A percentile compares a stretch with the other conserved stretches of the same genome.
These are phyloP conservation scores for Cladobotryum protrusum DNA, from an alignment of 2,329 filamentous ascomycete species.

Conservation along the genomic window DNA sequence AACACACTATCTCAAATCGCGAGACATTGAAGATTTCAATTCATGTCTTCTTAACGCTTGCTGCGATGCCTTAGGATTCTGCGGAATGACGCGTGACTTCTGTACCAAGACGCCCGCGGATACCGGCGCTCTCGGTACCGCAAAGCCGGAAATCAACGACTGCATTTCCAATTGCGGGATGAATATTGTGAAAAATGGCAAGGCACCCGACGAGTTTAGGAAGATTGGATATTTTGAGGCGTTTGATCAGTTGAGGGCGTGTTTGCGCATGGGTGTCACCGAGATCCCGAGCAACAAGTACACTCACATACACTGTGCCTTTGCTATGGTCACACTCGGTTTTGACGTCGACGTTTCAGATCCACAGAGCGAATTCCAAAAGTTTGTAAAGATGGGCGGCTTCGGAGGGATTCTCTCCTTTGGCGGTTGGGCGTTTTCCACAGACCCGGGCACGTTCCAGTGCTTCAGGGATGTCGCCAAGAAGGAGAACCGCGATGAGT, in stretches of 20 bases:
- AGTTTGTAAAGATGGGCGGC: slow-evolving; percentile 18
- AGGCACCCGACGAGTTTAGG: neutral
- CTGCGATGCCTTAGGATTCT: slow-evolving; percentile 34
- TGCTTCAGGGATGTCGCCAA: slow-evolving; percentile 17
- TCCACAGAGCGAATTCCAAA: slow-evolving; percentile 20
- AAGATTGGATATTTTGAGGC: neutral
- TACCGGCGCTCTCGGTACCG: slow-evolving; percentile 13
- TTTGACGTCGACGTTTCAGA: slow-evolving; percentile 19
- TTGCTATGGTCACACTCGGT: slow-evolving; percentile 16
- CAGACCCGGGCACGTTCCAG: slow-evolving; percentile 5
- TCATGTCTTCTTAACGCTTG: slow-evolving; percentile 25
- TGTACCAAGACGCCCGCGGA: slow-evolving; percentile 23
- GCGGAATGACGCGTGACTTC: slow-evolving; percentile 35
- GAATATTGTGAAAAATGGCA: slow-evolving; percentile 9
- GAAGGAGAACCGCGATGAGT: slow-evolving; percentile 19
- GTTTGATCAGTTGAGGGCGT: slow-evolving; percentile 1
- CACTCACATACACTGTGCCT: slow-evolving; percentile 21
- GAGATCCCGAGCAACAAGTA: slow-evolving; percentile 14
- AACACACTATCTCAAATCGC: neutral
- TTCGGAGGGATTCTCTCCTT: slow-evolving; percentile 23
- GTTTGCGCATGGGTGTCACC: slow-evolving; percentile 19
- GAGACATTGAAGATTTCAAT: slow-evolving; percentile 16
- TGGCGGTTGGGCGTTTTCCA: slow-evolving; percentile 23
- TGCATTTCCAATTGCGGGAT: slow-evolving; percentile 20
- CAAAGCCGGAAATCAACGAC: slow-evolving; percentile 13